Conservation (phyloP, 306 rosid species). For the Fragaria iinumae region DNA sequence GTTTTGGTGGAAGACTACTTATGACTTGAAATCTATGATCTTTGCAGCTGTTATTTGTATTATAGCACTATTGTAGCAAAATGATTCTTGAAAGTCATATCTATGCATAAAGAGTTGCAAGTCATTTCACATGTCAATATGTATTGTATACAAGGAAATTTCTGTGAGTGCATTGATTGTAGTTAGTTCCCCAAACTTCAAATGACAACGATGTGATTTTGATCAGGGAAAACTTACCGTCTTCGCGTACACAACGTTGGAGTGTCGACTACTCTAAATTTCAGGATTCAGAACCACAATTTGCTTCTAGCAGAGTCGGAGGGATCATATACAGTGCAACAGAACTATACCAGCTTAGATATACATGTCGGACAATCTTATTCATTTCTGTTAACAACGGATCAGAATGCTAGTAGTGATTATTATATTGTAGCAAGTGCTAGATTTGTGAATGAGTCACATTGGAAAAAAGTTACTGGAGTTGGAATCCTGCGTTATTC, state of each 20-base stretch:
- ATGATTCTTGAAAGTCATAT: background rate
- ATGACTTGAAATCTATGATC: background rate
- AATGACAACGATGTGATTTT: conserved; percentile 16
- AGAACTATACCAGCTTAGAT: conserved; percentile 89
- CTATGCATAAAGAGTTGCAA: background rate
- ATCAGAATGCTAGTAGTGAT: conserved; percentile 92
- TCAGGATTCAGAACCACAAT: conserved; percentile 91
- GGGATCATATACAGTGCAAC: conserved; percentile 94
- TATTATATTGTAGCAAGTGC: conserved; percentile 96
- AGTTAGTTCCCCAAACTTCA: conserved; percentile 9
- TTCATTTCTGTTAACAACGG: conserved; percentile 80
- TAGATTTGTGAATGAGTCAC: conserved; percentile 78
- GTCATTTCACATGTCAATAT: background rate
- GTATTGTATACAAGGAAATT: background rate
- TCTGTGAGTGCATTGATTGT: background rate
- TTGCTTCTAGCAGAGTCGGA: conserved; percentile 90
- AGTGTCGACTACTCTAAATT: conserved; percentile 84
- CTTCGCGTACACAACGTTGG: conserved; percentile 93
- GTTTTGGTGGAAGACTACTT: background rate
- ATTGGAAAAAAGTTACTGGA: conserved; percentile 86
- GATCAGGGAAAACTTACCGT: conserved; percentile 84
- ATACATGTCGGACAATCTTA: conserved; percentile 96
- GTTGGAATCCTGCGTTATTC: conserved; percentile 84
- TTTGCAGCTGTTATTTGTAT: background rate
- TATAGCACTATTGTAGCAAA: background rate